Conservation (phyloP, 1,284 basidiomycete genomes). For the Omphalotus olearius region DNA sequence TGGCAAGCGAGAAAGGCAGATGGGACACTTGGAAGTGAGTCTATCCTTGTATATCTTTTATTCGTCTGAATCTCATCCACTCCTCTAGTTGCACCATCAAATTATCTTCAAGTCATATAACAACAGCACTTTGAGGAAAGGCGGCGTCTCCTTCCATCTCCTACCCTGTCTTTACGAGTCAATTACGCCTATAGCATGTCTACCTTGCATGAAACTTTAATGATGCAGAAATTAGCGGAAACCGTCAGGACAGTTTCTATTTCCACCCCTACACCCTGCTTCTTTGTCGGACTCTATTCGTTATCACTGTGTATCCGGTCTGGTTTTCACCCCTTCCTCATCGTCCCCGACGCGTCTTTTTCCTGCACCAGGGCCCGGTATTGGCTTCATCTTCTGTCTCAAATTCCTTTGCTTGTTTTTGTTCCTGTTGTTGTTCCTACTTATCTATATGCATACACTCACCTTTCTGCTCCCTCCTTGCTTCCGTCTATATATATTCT, state of each 20-base stretch:
- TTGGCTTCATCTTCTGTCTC: not conserved
- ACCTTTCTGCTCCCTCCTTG: no score
- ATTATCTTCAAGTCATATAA: slow-evolving; percentile 73
- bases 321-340: not conserved
- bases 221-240: slow-evolving; percentile 8
- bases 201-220: slow-evolving; percentile 4
- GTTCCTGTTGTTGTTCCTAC: not conserved
- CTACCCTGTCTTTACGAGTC: not conserved
- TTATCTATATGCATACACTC: not conserved
- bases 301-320: not conserved
- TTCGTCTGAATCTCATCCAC: slow-evolving; percentile 17
- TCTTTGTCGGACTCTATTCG: slow-evolving; percentile 2
- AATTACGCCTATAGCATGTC: not conserved
- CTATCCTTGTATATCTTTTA: not conserved
- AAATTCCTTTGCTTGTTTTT: not conserved
- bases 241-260: slow-evolving; percentile 6
- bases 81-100: slow-evolving; percentile 69
- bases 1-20: slow-evolving; percentile 90
- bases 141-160: not conserved
- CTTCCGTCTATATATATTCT: not conserved
- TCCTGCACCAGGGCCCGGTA: not conserved
- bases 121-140: not conserved
- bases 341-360: not conserved
- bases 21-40: slow-evolving; percentile 79
- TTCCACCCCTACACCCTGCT: not conserved